Base-by-base conservation (phyloP, 2,329 filamentous ascomycete genomes). In the Trichoderma breve region DNA sequence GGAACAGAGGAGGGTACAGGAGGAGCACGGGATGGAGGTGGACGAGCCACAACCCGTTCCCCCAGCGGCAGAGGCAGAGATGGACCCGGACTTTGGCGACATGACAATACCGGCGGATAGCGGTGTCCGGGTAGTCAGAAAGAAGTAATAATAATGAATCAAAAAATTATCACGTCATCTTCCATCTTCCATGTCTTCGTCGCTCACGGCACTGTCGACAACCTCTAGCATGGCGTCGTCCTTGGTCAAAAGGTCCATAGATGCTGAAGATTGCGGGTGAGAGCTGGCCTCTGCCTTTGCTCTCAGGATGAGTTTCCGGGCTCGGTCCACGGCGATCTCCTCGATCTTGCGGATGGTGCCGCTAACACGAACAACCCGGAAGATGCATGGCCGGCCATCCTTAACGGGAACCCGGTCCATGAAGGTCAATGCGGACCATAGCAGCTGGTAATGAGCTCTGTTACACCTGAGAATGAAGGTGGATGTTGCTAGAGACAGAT, bases 271-370 rank as follows among this genome's bases (percentile, higher is more conserved):
- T 53, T 73, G 74, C n/a, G 76, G 36, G 6, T 53, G 51, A 26
- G 71, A 73, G 6, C 53, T 70, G 0, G 77, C 71, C 15, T 81
- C 77, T 58, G 86, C 87, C 78, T 87, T 88, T 67, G 92, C 90
- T 34, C 89, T 87, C 57, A 92, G 84, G 73, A 97, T 91, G 71
- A 94, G 87, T 71, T 86, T 85, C 76, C 92, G 90, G 55, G 94
- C 93, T 73, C 93, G 87, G 4, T 91, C 87, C 77, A 98, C 92
- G 43, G 94, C 94, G 81, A 97, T 95, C 79, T 97, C 91, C 81
- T 98, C 95, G 3, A 90, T 92, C 81, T 97, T 97, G 76, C 91
- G 91, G 78, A 99, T 97, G 3, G 96, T 99, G 18, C 95, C 96
- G 75, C 93, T 96, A 15, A 98, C 93, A 73, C 93, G 88, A 7